Conservation (phyloP, 768 basidiomycete species). For the Infundibulicybe gibba region DNA sequence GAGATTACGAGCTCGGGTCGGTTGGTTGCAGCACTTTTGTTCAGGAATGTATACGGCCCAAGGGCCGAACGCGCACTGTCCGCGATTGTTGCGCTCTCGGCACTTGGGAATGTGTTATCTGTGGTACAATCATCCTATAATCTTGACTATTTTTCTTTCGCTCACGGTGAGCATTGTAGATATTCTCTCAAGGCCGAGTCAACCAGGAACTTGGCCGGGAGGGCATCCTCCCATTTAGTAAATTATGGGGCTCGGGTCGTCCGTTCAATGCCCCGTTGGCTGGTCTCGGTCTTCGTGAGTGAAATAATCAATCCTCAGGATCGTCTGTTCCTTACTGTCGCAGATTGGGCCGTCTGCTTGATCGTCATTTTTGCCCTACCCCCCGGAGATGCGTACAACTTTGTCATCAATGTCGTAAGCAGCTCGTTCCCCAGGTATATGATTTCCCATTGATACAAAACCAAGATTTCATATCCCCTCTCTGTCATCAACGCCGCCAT, state of each 20-base stretch:
- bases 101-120: slow-evolving; percentile 51
- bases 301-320: too few species aligned
- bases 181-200: slow-evolving; percentile 27
- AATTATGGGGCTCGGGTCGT: slow-evolving; percentile 50
- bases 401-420: slow-evolving; percentile 48
- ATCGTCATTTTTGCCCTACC: slow-evolving; percentile 33
- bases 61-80: slow-evolving; percentile 38
- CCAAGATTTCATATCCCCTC: slow-evolving; percentile 35
- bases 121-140: slow-evolving; percentile 16
- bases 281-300: slow-evolving; percentile 45
- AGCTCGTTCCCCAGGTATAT: background rate
- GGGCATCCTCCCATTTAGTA: slow-evolving; percentile 51
- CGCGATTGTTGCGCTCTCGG: slow-evolving; percentile 28
- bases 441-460: too few species aligned
- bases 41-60: slow-evolving; percentile 61
- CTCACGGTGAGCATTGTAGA: slow-evolving; percentile 4
- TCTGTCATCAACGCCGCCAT: slow-evolving; percentile 42
- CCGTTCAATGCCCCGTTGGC: slow-evolving; percentile 55
- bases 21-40: slow-evolving; percentile 64
- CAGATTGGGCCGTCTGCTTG: slow-evolving; percentile 25
- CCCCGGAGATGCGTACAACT: slow-evolving; percentile 59
- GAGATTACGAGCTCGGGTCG: slow-evolving; percentile 58
- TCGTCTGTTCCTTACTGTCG: background rate
- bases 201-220: slow-evolving; percentile 57
- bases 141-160: slow-evolving; percentile 14